Evolutionary conservation across 1,284 basidiomycete species (phyloP).

Genomic region (Cutaneotrichosporon mucoides): DNA sequence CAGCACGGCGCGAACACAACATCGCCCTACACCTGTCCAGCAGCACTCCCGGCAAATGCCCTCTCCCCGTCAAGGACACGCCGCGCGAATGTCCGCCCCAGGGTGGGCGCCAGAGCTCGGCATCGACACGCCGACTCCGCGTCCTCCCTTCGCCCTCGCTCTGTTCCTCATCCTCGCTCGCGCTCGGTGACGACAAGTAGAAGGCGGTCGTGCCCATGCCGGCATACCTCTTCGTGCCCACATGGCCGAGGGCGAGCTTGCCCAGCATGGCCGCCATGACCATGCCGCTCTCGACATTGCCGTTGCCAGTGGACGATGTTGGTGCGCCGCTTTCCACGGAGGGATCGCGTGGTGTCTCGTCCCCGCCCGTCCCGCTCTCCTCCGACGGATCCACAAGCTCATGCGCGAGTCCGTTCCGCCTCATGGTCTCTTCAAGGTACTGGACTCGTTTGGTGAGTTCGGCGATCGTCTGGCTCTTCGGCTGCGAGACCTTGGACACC

Average conservation of each 20-base stretch:
- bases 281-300: slow-evolving; percentile 1
- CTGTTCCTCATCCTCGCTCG: slow-evolving; percentile 13
- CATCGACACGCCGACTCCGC: not conserved
- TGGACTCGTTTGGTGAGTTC: slow-evolving; percentile 16
- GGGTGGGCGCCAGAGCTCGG: slow-evolving; percentile 10
- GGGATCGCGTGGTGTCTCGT: not conserved
- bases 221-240: slow-evolving; percentile 12
- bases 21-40: slow-evolving; percentile 17
- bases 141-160: not conserved
- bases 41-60: slow-evolving; percentile 15
- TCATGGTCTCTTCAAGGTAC: slow-evolving; percentile 15
- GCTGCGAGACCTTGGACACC: slow-evolving; percentile 15
- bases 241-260: slow-evolving; percentile 15
- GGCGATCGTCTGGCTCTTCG: slow-evolving; percentile 18
- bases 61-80: slow-evolving; percentile 8
- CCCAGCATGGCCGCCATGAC: slow-evolving; percentile 23
- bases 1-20: slow-evolving; percentile 9
- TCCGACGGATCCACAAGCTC: slow-evolving; percentile 3
- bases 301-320: not conserved
- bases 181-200: slow-evolving; percentile 14
- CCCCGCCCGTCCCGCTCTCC: not conserved
- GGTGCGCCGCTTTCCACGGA: not conserved
- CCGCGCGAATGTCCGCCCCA: slow-evolving; percentile 11
- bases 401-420: slow-evolving; percentile 11
- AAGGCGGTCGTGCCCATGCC: slow-evolving; percentile 20